A percentile compares a stretch with the other conserved stretches of the same genome.
phyloP scores from a whole-genome alignment of 2,329 filamentous ascomycete genomes.

The Aspergillus texensis region DNA sequence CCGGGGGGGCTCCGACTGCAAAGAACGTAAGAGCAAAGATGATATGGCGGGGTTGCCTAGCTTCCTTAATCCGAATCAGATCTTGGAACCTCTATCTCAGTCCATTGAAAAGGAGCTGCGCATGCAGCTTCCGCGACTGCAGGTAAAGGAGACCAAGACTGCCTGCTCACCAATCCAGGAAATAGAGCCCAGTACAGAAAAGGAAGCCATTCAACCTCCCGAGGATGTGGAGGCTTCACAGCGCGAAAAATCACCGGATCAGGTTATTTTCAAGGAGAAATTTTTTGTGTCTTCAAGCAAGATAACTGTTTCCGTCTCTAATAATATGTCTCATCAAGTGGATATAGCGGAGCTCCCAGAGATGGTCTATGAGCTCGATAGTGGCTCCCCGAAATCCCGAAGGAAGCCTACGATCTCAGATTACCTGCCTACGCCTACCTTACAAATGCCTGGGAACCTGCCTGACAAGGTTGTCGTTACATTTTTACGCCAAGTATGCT shows the following conservation, averaged over 20 bases:
- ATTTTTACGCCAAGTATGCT: slow-evolving; percentile 54
- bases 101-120: slow-evolving; percentile 27
- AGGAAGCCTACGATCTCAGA: slow-evolving; percentile 17
- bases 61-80: slow-evolving; percentile 15
- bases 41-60: slow-evolving; percentile 16
- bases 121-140: slow-evolving; percentile 28
- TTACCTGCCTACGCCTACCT: slow-evolving; percentile 22
- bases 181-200: slow-evolving; percentile 1
- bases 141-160: slow-evolving; percentile 21
- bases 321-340: slow-evolving; percentile 23
- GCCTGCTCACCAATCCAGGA: neutral
- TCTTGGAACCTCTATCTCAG: slow-evolving; percentile 21
- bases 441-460: slow-evolving; percentile 43
- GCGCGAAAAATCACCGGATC: neutral
- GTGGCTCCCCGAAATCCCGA: slow-evolving; percentile 23
- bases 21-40: slow-evolving; percentile 6
- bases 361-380: slow-evolving; percentile 39
- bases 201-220: neutral
- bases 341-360: slow-evolving; percentile 24
- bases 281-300: slow-evolving; percentile 27
- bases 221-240: neutral
- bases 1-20: neutral
- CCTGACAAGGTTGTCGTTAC: slow-evolving; percentile 55
- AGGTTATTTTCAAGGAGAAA: slow-evolving; percentile 25
- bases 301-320: slow-evolving; percentile 15